Evolutionary conservation across 75 land plant genomes (phyloP).

Genomic region (Pinus taeda): DNA sequence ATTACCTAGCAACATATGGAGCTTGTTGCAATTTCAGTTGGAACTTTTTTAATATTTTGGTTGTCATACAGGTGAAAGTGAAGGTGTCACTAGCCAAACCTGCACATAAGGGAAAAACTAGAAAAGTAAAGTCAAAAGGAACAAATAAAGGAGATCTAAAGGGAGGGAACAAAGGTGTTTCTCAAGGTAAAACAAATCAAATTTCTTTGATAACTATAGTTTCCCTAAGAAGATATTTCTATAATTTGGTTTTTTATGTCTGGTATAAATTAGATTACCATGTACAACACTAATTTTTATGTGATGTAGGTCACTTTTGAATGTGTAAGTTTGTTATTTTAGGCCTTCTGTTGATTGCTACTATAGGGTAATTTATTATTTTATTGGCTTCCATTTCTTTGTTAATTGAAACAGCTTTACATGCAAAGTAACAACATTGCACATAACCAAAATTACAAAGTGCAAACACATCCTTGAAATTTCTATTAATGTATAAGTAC

Average conservation of each 20-base stretch:
- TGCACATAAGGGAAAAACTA: slow-evolving; percentile 16
- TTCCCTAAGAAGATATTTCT: background rate
- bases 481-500: too few relatives aligned
- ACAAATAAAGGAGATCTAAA: slow-evolving; percentile 1
- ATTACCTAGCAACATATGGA: background rate
- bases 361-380: background rate
- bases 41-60: background rate
- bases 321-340: too few relatives aligned
- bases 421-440: too few relatives aligned
- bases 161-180: background rate
- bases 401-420: too few relatives aligned
- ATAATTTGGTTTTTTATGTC: background rate
- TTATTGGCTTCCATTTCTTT: background rate
- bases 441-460: too few relatives aligned
- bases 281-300: background rate
- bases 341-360: background rate
- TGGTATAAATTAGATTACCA: too few relatives aligned
- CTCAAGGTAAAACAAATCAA: background rate
- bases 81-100: slow-evolving; percentile 44
- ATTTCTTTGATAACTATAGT: background rate
- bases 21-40: background rate
- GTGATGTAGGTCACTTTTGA: background rate
- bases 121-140: slow-evolving; percentile 16
- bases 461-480: too few relatives aligned
- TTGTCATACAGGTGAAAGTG: slow-evolving; percentile 23